phyloP scores from a whole-genome alignment of 768 basidiomycete genomes.

The Suillus occidentalis region DNA sequence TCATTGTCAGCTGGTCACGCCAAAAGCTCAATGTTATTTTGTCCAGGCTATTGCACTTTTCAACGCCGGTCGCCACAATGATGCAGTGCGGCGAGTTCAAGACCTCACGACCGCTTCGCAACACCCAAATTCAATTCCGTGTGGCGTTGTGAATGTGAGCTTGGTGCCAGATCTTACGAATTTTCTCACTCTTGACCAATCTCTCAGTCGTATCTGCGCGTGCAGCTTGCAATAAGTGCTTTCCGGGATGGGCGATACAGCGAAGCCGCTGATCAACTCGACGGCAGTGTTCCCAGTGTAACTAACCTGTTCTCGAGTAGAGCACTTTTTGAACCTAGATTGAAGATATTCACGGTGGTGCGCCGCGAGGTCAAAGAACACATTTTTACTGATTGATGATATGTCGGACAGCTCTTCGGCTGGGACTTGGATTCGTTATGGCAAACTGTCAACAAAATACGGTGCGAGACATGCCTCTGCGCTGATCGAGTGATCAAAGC shows the following conservation, averaged over 20 bases:
- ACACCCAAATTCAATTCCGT: neutral
- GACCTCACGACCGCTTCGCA: neutral
- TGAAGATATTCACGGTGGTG: neutral
- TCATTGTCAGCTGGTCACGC: neutral
- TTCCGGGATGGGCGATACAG: neutral
- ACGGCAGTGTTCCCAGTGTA: neutral
- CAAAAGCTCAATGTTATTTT: neutral
- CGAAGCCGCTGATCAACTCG: neutral
- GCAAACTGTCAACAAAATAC: neutral
- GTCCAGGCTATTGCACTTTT: conserved; percentile 1
- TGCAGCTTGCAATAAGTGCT: neutral
- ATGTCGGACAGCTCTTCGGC: neutral
- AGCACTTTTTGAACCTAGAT: neutral
- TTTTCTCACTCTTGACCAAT: neutral
- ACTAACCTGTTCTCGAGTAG: neutral
- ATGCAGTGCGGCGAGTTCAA: neutral
- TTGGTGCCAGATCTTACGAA: neutral
- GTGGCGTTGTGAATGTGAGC: neutral
- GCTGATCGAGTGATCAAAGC: conserved; percentile 1
- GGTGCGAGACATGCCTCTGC: neutral
- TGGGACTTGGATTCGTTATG: neutral
- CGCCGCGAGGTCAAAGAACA: neutral
- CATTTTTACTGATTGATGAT: neutral
- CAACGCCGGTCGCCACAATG: neutral
- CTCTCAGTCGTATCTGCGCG: neutral